Evolutionary conservation across 2,329 filamentous ascomycete species (phyloP).

Genomic region (Nemania sp.): DNA sequence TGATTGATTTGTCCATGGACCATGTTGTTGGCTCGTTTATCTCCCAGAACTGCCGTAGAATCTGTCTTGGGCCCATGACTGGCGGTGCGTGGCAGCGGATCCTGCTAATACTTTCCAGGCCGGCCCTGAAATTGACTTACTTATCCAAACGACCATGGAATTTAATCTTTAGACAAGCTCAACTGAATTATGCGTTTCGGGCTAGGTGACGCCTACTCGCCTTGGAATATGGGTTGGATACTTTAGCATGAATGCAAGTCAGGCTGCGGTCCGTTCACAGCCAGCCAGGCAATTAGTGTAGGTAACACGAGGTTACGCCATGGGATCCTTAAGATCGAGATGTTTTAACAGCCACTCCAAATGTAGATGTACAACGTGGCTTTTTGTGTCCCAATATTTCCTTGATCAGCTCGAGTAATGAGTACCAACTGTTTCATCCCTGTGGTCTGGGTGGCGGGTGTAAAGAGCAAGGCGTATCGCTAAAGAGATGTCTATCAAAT

Average conservation of each 20-base stretch:
- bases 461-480: slow-evolving; percentile 1
- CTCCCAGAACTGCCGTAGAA: slow-evolving; percentile 2
- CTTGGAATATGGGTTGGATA: background rate
- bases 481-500: too few relatives aligned
- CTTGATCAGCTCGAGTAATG: background rate
- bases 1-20: background rate
- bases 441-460: background rate
- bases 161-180: background rate
- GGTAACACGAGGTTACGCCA: background rate
- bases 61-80: background rate
- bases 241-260: background rate
- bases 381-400: background rate
- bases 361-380: background rate
- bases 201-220: background rate
- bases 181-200: slow-evolving; percentile 1
- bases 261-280: background rate
- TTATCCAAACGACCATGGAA: slow-evolving; percentile 3
- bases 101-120: background rate
- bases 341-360: background rate
- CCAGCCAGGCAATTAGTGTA: background rate
- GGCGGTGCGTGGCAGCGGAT: background rate
- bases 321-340: slow-evolving; percentile 3
- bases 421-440: slow-evolving; percentile 14
- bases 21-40: background rate
- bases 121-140: background rate